Evolutionary conservation across 495 filamentous ascomycete species (phyloP).

Genomic region (Xylaria palmicola): DNA sequence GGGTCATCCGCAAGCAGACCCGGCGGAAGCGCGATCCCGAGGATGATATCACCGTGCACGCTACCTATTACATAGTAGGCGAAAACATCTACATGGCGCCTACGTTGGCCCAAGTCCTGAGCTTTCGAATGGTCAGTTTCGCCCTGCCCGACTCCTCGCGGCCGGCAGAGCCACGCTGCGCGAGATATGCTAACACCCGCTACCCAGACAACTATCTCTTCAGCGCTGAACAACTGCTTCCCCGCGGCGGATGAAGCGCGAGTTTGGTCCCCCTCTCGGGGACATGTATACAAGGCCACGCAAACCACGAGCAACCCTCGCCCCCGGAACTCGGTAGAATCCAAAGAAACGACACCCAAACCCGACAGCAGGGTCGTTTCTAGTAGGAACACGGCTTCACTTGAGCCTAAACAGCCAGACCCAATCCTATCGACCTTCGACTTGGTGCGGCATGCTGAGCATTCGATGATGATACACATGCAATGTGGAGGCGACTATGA

Average conservation of each 20-base stretch:
- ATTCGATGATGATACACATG: slow-evolving; percentile 64
- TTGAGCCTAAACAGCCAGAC: background rate
- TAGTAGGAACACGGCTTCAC: slow-evolving; percentile 20
- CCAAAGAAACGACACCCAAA: slow-evolving; percentile 62
- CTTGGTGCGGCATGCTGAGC: slow-evolving; percentile 55
- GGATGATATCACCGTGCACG: slow-evolving; percentile 68
- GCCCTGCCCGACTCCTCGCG: background rate
- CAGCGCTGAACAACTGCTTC: slow-evolving; percentile 67
- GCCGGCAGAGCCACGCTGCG: background rate
- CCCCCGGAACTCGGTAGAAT: slow-evolving; percentile 29
- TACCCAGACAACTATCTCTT: slow-evolving; percentile 54
- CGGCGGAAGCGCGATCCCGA: slow-evolving; percentile 59
- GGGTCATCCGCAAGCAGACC: slow-evolving; percentile 90
- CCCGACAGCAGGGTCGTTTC: slow-evolving; percentile 43
- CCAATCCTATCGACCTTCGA: slow-evolving; percentile 37
- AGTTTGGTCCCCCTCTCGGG: slow-evolving; percentile 69
- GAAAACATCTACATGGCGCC: slow-evolving; percentile 91
- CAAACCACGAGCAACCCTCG: slow-evolving; percentile 35
- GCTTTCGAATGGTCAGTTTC: slow-evolving; percentile 63
- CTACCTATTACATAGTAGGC: slow-evolving; percentile 81
- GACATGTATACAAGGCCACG: slow-evolving; percentile 63
- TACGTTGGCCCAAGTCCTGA: slow-evolving; percentile 71
- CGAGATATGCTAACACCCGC: slow-evolving; percentile 20
- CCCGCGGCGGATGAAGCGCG: slow-evolving; percentile 55
- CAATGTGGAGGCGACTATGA: slow-evolving; percentile 76